Conservation (phyloP, 1,139 yeast species). For the Protomyces lactucae-debilis region DNA sequence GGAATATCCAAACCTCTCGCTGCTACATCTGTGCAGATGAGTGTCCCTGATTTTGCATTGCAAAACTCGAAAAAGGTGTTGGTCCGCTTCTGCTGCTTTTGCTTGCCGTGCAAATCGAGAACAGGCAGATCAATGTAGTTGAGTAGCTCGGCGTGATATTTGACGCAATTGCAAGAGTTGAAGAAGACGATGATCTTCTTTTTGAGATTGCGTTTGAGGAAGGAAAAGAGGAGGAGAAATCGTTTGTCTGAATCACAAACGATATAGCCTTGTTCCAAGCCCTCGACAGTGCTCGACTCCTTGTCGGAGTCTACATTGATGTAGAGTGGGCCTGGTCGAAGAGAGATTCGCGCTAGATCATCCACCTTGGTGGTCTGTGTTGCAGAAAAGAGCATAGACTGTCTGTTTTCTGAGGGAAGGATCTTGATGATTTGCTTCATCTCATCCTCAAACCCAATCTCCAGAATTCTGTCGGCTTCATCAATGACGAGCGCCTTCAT, state of each 20-base stretch:
- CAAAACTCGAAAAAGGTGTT: conserved; percentile 97
- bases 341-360: conserved; percentile 92
- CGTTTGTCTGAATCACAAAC: conserved; percentile 95
- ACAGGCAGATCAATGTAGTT: conserved; percentile 96
- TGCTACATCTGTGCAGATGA: conserved; percentile 95
- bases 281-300: conserved; percentile 85
- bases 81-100: conserved; percentile 96
- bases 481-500: conserved; percentile 90
- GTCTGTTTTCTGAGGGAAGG: conserved; percentile 89
- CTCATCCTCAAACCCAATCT: conserved; percentile 97
- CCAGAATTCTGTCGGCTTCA: conserved; percentile 85
- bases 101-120: conserved; percentile 92
- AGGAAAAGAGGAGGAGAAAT: conserved; percentile 81
- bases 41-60: conserved; percentile 88
- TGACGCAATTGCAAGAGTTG: conserved; percentile 95
- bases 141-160: conserved; percentile 87
- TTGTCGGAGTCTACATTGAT: conserved; percentile 74
- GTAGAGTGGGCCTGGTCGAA: conserved; percentile 91
- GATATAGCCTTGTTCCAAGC: conserved; percentile 96
- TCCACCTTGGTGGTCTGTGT: conserved; percentile 98
- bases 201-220: conserved; percentile 76
- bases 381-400: conserved; percentile 94
- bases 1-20: conserved; percentile 98
- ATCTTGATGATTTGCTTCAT: conserved; percentile 95
- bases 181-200: conserved; percentile 92